Base-by-base conservation (phyloP, 2,329 filamentous ascomycete genomes). In the Drechslerella stenobrocha region DNA sequence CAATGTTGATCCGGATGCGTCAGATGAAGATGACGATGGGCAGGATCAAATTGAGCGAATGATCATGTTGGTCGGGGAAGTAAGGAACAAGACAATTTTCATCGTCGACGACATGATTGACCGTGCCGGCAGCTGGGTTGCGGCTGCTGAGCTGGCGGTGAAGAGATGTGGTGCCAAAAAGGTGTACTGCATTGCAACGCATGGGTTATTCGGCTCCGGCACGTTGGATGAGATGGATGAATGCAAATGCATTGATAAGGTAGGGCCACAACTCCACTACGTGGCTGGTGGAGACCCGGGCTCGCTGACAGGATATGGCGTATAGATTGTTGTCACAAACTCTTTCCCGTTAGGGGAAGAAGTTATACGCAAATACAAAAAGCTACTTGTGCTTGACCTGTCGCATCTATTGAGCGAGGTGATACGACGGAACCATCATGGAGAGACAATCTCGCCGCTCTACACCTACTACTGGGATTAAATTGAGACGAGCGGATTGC, bases 51-150 rank as follows among this genome's bases (percentile, higher is more conserved):
- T 92, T 20, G 93, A 98, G 78, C 90, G 91, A 74, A 96, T 92
- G 80, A 95, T 98, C 73, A 98, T 93, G 0, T 81, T 98, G n/a
- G 93, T 98, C 11, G 93, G 93, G 67, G 89, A 97, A 73, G 93
- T 98, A 66, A 87, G 86, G 74, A 85, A 89, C 75, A 85, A 89
- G 63, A 87, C 89, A 0, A 93, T 97, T 55, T 87, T 98, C 75
- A 90, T 98, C 69, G 88, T 98, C 50, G 93, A 98, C 76, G 93
- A 98, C 76, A 97, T 98, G 88, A 96, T 98, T 74, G 93, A 98
- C 79, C 96, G 96, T 79, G 86, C 90, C 7, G 89, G 88, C 11
- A 96, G 90, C 4, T 98, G 93, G 93, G 95, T 98, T 72, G 92
- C 92, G 3, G 93, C 93, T 4, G 93, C 93, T 9, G 93, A 98